These are phyloP conservation scores for Daucus carota DNA, from an alignment of 129 eudicot genomes.

Conservation along the genomic window DH1_v3.0 NC_030381.2:19246001-19246500, in stretches of 20 bases:
- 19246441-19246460: slow-evolving; percentile 4
- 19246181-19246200: background rate
- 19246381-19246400: slow-evolving; percentile 21
- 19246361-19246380: slow-evolving; percentile 24
- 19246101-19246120: background rate
- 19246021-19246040: background rate
- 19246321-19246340: slow-evolving; percentile 44
- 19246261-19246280: slow-evolving; percentile 2
- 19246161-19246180: background rate
- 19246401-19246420: slow-evolving; percentile 20
- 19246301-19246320: slow-evolving; percentile 90
- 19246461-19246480: slow-evolving; percentile 20
- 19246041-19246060: background rate
- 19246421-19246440: slow-evolving; percentile 13
- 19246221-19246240: background rate
- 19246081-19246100: background rate
- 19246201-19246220: slow-evolving; percentile 10
- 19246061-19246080: background rate
- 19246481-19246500: slow-evolving; percentile 20
- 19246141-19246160: background rate
- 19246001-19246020: background rate
- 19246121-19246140: background rate
- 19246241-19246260: background rate
- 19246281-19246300: slow-evolving; percentile 48
- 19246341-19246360: slow-evolving; percentile 23